Evolutionary conservation across 2,329 filamentous ascomycete species (phyloP), one percentile per base, ranked within the genome.

Genomic region (Aspergillus sp.): DNA sequence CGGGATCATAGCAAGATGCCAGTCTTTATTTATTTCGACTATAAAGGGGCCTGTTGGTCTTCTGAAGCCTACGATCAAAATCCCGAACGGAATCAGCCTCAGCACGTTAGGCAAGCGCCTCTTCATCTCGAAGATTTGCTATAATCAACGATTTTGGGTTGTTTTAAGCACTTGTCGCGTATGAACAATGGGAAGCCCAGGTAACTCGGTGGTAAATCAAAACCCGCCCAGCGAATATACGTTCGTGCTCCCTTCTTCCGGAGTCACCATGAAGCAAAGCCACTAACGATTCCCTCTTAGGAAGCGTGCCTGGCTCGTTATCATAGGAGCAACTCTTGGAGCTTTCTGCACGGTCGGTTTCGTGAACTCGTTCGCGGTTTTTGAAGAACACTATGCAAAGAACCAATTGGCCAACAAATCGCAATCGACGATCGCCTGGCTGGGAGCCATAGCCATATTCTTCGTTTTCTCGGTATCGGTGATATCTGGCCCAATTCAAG

Each of bases 261-360:
- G 22, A 22, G 20, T 20, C 20, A 20, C 20, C 20, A 20, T 22
- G 22, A 22, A 22, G 22, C 22, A 22, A 22, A 22, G 22, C 1
- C 22, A 22, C 22, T 50, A 16, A 46, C 54, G 29, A n/a, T 50
- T 31, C 16, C 20, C 29, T 20, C 3, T 52, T 49, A 76, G 73
- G 1, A 56, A 62, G 3, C 65, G 65, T 36, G 66, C 72, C 52
- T 69, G 66, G 46, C 57, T 75, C 6, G 61, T 68, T 2, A 60
- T 77, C 14, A 18, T 69, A 10, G 75, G 75, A 1, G 68, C 73
- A 4, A 69, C 66, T 6, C 62, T 67, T 1, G 67, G 66, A 9
- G 47, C 71, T 0, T 77, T 77, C 56, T 77, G 75, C 60, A 74
- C 73, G 0, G 72, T 76, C 1, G 75, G 75, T 1, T 77, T 77